Conservation (phyloP, 768 basidiomycete genomes). For the Gloeopeniophorella convolvens region DNA sequence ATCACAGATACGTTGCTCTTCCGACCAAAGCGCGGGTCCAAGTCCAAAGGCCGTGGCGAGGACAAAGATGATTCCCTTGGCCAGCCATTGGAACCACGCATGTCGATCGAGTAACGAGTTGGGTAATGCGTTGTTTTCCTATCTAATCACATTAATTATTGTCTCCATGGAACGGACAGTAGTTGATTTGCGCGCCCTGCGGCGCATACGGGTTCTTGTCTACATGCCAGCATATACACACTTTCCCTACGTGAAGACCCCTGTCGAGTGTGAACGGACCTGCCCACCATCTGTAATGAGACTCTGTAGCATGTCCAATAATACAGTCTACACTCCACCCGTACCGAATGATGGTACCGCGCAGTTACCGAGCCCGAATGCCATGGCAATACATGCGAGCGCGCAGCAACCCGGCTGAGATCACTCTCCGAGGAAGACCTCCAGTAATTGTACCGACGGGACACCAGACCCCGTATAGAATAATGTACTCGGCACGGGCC, state of each 20-base stretch:
- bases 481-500: too few species aligned
- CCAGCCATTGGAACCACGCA: conserved; percentile 49
- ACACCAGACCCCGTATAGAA: too few species aligned
- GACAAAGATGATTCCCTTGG: conserved; percentile 47
- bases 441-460: too few species aligned
- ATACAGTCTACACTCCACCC: too few species aligned
- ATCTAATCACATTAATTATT: not conserved
- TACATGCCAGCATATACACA: not conserved
- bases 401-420: too few species aligned
- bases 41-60: conserved; percentile 30
- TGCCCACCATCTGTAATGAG: too few species aligned
- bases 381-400: too few species aligned
- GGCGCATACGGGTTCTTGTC: not conserved
- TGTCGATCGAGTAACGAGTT: conserved; percentile 62
- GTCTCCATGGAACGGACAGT: not conserved
- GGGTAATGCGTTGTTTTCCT: too few species aligned
- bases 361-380: too few species aligned
- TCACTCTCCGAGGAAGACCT: too few species aligned
- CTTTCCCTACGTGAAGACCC: not conserved
- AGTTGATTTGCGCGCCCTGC: not conserved
- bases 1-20: conserved; percentile 15
- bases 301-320: too few species aligned
- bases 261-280: not conserved
- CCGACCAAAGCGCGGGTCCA: not conserved
- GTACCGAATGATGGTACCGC: too few species aligned